Base-by-base conservation (phyloP, 176 grass and related monocot species). In the Phragmites australis region DNA sequence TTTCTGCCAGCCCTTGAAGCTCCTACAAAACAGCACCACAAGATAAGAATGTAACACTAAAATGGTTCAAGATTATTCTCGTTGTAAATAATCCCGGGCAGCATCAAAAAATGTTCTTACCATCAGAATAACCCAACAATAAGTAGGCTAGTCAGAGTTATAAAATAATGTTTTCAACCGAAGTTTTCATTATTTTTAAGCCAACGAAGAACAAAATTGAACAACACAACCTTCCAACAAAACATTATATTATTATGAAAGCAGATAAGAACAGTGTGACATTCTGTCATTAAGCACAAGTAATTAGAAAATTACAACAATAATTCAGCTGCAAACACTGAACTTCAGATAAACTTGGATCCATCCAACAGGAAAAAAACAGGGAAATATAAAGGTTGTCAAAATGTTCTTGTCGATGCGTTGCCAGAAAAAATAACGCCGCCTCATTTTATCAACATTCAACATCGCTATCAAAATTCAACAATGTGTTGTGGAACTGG, bases 1-100 rank as follows among this genome's bases (percentile, higher is more conserved):
- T 59, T 94, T 97, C 65, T 94, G 94, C 94, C 94, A 97, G 53
- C 94, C 88, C 80, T 97, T 97, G 67, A 97, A 94, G 87, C 89
- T 97, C 92, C 94, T 97, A 86, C 45, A 81, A 74, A 63, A 50
- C 58, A 86, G 42, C 34, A 6, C 7, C 37, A 48, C 27, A n/a
- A 46, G 17, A 48, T 40, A 41, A 0, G 12, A 48, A 46, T 45
- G 0, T 26, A 10, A 65, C 6, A 26, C 83, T 73, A 65, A 53
- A 46, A 74, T 45, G 29, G 32, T 34, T 19, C 21, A 30, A 8
- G 4, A 23, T 17, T 19, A 44, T 53, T 71, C 39, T 39, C 54
- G 39, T 21, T 23, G 23, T 32, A 6, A 10, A 32, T 43, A 22
- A 43, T 73, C 8, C 19, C n/a, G 27, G 16, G 76, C 42, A 58